phyloP scores from a whole-genome alignment of 768 basidiomycete species.

The Termitomyces sp. region DNA sequence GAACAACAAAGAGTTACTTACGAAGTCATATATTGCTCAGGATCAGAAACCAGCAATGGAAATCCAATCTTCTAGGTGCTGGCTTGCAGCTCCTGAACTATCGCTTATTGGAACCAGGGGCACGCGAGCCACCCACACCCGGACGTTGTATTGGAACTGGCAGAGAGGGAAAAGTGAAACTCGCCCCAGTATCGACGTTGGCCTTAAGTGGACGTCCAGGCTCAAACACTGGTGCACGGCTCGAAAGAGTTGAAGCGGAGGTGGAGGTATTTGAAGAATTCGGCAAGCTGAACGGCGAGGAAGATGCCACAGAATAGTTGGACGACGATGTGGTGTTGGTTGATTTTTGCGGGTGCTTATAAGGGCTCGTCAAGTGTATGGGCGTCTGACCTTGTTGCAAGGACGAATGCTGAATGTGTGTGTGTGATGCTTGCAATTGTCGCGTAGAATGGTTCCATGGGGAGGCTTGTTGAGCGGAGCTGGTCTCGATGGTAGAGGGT shows the following conservation, averaged over 20 bases:
- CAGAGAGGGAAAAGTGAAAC: not conserved
- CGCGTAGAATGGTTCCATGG: slow-evolving; percentile 2
- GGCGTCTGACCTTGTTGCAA: slow-evolving; percentile 19
- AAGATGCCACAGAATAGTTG: slow-evolving; percentile 1
- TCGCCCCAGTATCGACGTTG: not conserved
- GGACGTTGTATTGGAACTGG: slow-evolving; percentile 12
- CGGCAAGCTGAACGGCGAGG: not conserved
- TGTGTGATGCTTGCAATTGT: slow-evolving; percentile 6
- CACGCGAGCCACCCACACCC: not conserved
- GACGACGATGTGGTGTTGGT: slow-evolving; percentile 9
- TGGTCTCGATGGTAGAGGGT: slow-evolving; percentile 7
- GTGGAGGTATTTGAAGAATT: not conserved
- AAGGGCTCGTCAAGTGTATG: slow-evolving; percentile 18
- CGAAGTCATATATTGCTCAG: not conserved
- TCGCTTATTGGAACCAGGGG: slow-evolving; percentile 2
- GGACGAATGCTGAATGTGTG: slow-evolving; percentile 22
- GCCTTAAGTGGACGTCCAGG: slow-evolving; percentile 11
- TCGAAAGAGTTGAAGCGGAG: slow-evolving; percentile 10
- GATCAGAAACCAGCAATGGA: too few relatives aligned
- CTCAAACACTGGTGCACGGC: slow-evolving; percentile 14
- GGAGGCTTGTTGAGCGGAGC: slow-evolving; percentile 1
- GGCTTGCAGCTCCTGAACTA: not conserved
- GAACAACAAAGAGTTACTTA: not conserved
- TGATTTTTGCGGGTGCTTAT: slow-evolving; percentile 23
- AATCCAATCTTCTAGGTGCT: not conserved